phyloP scores from a whole-genome alignment of 2,329 filamentous ascomycete species.

The Trichophyton simii region DNA sequence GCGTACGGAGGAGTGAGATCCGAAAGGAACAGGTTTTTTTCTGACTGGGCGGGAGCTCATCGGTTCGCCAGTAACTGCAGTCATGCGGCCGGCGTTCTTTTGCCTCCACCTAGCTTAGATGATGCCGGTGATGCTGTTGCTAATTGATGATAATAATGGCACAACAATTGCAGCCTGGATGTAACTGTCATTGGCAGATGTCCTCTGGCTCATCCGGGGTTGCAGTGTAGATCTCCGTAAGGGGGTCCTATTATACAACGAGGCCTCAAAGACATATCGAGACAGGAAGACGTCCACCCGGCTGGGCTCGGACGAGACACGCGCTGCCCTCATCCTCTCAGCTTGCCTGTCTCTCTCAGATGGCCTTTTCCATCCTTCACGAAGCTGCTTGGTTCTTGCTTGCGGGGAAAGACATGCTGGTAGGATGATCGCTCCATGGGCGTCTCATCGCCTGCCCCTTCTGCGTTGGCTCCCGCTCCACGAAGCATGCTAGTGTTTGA shows the following conservation, averaged over 20 bases:
- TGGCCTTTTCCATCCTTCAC: background rate
- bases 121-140: background rate
- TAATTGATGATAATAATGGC: background rate
- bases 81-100: background rate
- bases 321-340: background rate
- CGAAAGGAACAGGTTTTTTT: too few species aligned
- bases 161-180: background rate
- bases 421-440: background rate
- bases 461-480: background rate
- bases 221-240: background rate
- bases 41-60: background rate
- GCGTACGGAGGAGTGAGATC: too few species aligned
- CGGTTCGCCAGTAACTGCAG: background rate
- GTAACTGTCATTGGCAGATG: background rate
- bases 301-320: background rate
- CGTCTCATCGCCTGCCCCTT: background rate
- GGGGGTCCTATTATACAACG: background rate
- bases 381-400: background rate
- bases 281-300: background rate
- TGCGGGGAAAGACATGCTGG: background rate
- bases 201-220: background rate
- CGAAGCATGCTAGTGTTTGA: constrained; percentile 3
- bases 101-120: background rate
- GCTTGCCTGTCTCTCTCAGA: background rate
- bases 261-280: background rate